These are phyloP conservation scores for Nidula microcarpa DNA, from an alignment of 768 basidiomycete species.

Conservation along the genomic window DNA sequence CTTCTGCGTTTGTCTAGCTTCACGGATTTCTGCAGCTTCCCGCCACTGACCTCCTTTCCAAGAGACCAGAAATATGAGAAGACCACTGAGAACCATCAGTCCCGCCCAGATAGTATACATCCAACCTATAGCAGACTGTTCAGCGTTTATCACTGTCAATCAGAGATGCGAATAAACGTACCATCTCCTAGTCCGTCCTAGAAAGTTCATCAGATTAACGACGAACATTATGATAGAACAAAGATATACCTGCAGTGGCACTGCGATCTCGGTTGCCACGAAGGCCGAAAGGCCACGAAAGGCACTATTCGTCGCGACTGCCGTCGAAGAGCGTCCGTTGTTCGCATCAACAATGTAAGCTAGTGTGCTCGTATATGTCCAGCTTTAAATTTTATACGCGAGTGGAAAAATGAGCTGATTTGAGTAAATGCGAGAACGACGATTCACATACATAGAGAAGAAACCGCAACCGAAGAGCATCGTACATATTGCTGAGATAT, in stretches of 20 bases:
- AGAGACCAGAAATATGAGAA: slow-evolving; percentile 57
- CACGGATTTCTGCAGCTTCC: slow-evolving; percentile 39
- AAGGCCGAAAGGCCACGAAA: slow-evolving; percentile 72
- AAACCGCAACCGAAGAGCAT: slow-evolving; percentile 74
- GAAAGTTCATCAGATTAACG: slow-evolving; percentile 15
- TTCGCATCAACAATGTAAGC: slow-evolving; percentile 90
- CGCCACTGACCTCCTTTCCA: slow-evolving; percentile 63
- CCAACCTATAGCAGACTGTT: slow-evolving; percentile 33
- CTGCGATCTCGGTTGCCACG: slow-evolving; percentile 66
- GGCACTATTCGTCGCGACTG: slow-evolving; percentile 72
- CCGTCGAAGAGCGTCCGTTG: slow-evolving; percentile 71
- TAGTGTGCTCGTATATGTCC: slow-evolving; percentile 61
- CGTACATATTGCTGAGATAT: slow-evolving; percentile 67
- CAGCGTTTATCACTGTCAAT: neutral
- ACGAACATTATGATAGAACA: neutral
- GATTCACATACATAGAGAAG: slow-evolving; percentile 57
- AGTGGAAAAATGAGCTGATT: neutral
- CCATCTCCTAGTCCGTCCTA: slow-evolving; percentile 72
- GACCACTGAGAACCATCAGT: slow-evolving; percentile 48
- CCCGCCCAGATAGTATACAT: slow-evolving; percentile 64
- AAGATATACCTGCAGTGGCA: slow-evolving; percentile 60
- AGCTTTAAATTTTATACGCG: neutral
- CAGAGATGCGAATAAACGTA: slow-evolving; percentile 11
- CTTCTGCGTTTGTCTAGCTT: slow-evolving; percentile 15
- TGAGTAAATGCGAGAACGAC: neutral